Percentiles rank a stretch among this genome's conserved stretches.
These are phyloP conservation scores for Podila minutissima DNA, from an alignment of 192 early-diverging fungal genomes.

Conservation along the genomic window DNA sequence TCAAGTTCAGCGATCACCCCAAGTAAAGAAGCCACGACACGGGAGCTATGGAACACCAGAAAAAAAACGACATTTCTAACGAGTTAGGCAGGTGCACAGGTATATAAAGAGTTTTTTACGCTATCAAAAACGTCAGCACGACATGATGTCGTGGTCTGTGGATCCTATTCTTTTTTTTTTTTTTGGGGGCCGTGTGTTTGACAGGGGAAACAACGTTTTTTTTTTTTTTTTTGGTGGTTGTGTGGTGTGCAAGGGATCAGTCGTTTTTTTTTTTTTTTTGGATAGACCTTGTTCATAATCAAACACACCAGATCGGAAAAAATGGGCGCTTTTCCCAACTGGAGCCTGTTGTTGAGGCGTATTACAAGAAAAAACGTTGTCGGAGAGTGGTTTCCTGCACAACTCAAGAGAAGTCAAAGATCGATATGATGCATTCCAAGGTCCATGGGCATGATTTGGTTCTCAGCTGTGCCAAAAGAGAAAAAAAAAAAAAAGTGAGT, in stretches of 20 bases:
- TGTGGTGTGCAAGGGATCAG: neutral
- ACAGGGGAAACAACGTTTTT: neutral
- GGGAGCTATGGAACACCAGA: neutral
- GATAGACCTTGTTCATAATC: too few species aligned
- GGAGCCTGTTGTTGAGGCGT: too few species aligned
- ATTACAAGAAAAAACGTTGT: too few species aligned
- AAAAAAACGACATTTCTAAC: neutral
- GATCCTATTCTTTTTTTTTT: neutral
- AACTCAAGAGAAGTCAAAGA: too few species aligned
- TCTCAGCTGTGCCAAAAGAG: too few species aligned
- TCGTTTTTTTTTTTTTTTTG: neutral
- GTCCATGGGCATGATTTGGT: too few species aligned
- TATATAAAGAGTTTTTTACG: neutral
- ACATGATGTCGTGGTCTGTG: neutral
- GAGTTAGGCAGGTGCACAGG: too few species aligned
- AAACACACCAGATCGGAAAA: too few species aligned
- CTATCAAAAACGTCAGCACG: neutral
- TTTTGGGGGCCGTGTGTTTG: neutral
- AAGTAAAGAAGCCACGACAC: neutral
- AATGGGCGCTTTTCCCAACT: too few species aligned
- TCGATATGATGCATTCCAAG: too few species aligned
- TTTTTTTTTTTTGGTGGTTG: neutral
- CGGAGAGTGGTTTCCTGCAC: too few species aligned
- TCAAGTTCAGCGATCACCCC: slow-evolving; percentile 15
- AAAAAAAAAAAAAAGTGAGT: too few species aligned